Evolutionary conservation across 345 rosid genomes (phyloP), one percentile per base, ranked within the genome.

Genomic region (Bretschneidera sinensis): DNA sequence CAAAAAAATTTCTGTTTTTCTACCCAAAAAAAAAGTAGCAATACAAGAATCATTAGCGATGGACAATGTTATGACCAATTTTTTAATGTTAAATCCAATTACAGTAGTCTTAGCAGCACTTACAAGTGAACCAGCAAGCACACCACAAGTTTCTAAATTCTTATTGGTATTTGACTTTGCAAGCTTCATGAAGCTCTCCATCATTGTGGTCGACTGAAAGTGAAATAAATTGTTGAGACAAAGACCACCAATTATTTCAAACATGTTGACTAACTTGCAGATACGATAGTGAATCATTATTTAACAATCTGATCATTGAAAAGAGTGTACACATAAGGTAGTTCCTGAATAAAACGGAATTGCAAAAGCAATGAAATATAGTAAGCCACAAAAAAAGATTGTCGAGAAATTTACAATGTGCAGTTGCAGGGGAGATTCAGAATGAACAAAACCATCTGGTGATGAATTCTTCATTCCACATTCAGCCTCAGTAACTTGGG

Each of bases 121-220:
- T 76, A 94, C 99, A 56, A 94, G 95, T 56, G 89, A 79, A 65
- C 99, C 99, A 51, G 96, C 97, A 64, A 94, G 96, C 57, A 94
- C 79, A 53, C 99, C 99, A 78, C 99, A 94, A 43, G 97, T 94
- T 82, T 94, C 99, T 71, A 94, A 81, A 77, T 90, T 79, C 65
- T 74, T 83, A 51, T 79, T 85, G 24, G 99, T 94, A 76, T 94
- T 94, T 31, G 76, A 79, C 74, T 90, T 81, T 43, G 99, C 97
- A 64, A 94, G 81, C 85, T 85, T 94, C 96, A 94, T 79, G 75
- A 94, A 94, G 76, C 76, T 81, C 61, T 90, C 95, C 99, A 94
- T 87, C 87, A 94, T 71, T 59, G 85, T 62, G 2, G 96, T 83
- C 57, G 99, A 86, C 99, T 94, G 89, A 69, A 73, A 75, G 66